These are phyloP conservation scores for Chlorokybus atmophyticus DNA, from an alignment of 139 green algal species.

Conservation along the genomic window DNA sequence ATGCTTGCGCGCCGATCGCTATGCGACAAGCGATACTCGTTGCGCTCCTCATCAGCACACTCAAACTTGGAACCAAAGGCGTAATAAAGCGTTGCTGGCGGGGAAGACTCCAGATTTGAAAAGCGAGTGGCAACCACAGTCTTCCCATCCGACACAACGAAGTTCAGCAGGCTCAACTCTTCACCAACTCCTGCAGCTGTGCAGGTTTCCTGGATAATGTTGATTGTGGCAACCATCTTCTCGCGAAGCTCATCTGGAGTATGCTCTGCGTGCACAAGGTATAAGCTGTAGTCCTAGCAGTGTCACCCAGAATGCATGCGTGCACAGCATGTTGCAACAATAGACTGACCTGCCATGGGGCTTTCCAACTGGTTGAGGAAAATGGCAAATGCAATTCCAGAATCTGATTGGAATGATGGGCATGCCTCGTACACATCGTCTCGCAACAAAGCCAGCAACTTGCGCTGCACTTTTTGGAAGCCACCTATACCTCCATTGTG, in stretches of 20 bases:
- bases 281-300: too few species aligned
- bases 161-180: slow-evolving; percentile 68
- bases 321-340: too few species aligned
- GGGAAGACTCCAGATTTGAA: slow-evolving; percentile 29
- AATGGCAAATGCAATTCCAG: slow-evolving; percentile 72
- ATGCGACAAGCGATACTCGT: slow-evolving; percentile 61
- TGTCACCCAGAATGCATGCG: too few species aligned
- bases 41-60: slow-evolving; percentile 6
- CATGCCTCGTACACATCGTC: slow-evolving; percentile 82
- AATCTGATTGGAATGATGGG: slow-evolving; percentile 83
- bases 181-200: slow-evolving; percentile 6
- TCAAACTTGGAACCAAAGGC: slow-evolving; percentile 48
- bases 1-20: slow-evolving; percentile 48
- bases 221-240: slow-evolving; percentile 32
- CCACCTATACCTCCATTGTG: slow-evolving; percentile 88
- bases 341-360: too few species aligned
- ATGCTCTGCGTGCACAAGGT: too few species aligned
- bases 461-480: slow-evolving; percentile 63
- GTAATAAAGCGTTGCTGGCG: slow-evolving; percentile 78
- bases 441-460: slow-evolving; percentile 53
- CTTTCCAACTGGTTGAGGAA: slow-evolving; percentile 72
- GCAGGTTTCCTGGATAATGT: slow-evolving; percentile 26
- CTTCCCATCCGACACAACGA: slow-evolving; percentile 68
- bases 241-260: neutral
- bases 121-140: slow-evolving; percentile 77